Evolutionary conservation across 176 grass and related monocot species (phyloP).

Genomic region (Oryza rufipogon): DNA sequence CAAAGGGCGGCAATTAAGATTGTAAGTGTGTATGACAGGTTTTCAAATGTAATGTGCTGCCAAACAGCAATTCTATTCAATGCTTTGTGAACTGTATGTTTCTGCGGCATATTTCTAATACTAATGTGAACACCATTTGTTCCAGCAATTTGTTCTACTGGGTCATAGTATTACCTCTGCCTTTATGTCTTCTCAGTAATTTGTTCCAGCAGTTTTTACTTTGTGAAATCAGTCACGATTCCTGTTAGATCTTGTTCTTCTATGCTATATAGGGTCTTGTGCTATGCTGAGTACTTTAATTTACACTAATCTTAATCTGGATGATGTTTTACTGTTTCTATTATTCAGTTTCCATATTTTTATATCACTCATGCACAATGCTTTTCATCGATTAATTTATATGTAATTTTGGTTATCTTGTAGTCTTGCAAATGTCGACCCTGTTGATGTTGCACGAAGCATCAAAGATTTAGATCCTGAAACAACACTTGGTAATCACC

Average conservation of each 20-base stretch:
- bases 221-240: conserved; percentile 2
- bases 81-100: background rate
- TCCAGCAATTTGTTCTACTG: background rate
- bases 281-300: background rate
- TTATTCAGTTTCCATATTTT: background rate
- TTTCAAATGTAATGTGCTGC: background rate
- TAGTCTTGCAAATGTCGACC: conserved; percentile 99
- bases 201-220: background rate
- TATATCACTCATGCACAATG: background rate
- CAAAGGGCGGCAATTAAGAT: conserved; percentile 88
- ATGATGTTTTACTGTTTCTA: background rate
- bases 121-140: background rate
- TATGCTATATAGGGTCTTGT: background rate
- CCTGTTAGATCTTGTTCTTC: background rate
- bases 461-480: conserved; percentile 93
- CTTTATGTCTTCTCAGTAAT: background rate
- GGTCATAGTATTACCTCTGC: background rate
- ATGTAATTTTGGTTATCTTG: conserved; percentile 35
- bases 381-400: conserved; percentile 32
- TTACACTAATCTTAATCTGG: background rate
- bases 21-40: conserved; percentile 61
- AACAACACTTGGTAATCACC: conserved; percentile 86
- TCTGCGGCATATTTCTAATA: background rate
- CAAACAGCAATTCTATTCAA: background rate
- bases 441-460: conserved; percentile 92